Evolutionary conservation across 805 yeast genomes (phyloP), one percentile per base, ranked within the genome.

Genomic region (Candida orba): DNA sequence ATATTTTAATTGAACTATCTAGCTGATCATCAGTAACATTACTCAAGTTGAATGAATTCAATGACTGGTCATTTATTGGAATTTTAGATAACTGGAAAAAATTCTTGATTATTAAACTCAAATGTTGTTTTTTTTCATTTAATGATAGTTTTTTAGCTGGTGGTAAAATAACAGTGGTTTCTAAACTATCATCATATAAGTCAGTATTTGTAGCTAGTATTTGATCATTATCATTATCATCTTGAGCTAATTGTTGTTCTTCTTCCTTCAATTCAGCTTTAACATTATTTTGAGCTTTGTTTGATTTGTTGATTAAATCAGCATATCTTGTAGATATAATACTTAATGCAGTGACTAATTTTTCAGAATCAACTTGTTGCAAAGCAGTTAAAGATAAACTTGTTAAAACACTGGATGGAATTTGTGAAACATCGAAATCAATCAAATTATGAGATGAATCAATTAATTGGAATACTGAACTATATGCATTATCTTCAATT

Each of bases 331-430:
- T 75, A 14, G 78, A 70, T 6, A 87, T 75, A 34, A 86, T 78
- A n/a, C 77, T 76, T 46, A 89, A 65, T 2, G 87, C 95, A 42
- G 78, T 75, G 14, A 77, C 68, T 23, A 91, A 67, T 46, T 71
- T 73, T 4, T 67, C 67, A 0, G 72, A 64, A 39, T 76, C 74
- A 0, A 77, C 75, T 36, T 73, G 73, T 15, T 71, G 66, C 44
- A 93, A 67, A 0, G 95, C 88, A 2, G 76, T 74, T 44, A 76
- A 66, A 14, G 82, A 86, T 73, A 82, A 81, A 37, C 76, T 72
- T 20, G 72, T 73, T 44, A 89, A 72, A 1, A 83, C 69, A 40
- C 78, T 77, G 20, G 73, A 74, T 6, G 93, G 83, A 8, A 93
- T 66, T 9, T 76, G 66, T 3, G 86, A 71, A 43, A 87, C 75